phyloP scores from a whole-genome alignment of 2,329 filamentous ascomycete species.

The Neoascochyta sp. region DNA sequence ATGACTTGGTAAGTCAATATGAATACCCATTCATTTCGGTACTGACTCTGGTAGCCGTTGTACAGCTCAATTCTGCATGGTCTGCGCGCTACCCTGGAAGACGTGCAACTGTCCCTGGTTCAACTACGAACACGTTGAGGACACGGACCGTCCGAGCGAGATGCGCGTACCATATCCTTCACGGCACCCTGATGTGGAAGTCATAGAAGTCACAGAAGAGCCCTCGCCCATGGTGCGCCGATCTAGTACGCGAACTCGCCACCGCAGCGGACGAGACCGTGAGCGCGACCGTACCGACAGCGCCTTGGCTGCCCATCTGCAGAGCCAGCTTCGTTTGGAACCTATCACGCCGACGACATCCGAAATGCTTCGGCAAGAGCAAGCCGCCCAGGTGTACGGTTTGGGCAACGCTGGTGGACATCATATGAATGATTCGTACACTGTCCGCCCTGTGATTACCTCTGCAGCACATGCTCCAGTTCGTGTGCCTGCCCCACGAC shows the following conservation, averaged over 20 bases:
- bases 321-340: conserved; percentile 42
- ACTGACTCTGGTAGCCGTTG: conserved; percentile 57
- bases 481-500: conserved; percentile 19
- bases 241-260: conserved; percentile 22
- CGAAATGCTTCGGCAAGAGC: conserved; percentile 34
- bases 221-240: conserved; percentile 23
- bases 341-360: conserved; percentile 17
- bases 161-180: conserved; percentile 31
- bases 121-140: conserved; percentile 53
- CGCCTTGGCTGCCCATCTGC: conserved; percentile 51
- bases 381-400: conserved; percentile 48
- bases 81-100: conserved; percentile 79
- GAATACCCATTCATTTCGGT: neutral
- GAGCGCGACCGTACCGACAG: conserved; percentile 49
- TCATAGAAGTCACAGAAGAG: conserved; percentile 28
- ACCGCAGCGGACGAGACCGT: conserved; percentile 32
- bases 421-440: conserved; percentile 56
- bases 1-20: conserved; percentile 68
- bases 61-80: conserved; percentile 81
- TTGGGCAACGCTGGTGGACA: conserved; percentile 54
- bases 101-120: conserved; percentile 80
- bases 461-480: conserved; percentile 26
- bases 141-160: conserved; percentile 51
- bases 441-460: conserved; percentile 29
- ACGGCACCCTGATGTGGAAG: conserved; percentile 27